Conservation (phyloP, 495 filamentous ascomycete genomes). For the Chlorociboria aeruginascens region DNA sequence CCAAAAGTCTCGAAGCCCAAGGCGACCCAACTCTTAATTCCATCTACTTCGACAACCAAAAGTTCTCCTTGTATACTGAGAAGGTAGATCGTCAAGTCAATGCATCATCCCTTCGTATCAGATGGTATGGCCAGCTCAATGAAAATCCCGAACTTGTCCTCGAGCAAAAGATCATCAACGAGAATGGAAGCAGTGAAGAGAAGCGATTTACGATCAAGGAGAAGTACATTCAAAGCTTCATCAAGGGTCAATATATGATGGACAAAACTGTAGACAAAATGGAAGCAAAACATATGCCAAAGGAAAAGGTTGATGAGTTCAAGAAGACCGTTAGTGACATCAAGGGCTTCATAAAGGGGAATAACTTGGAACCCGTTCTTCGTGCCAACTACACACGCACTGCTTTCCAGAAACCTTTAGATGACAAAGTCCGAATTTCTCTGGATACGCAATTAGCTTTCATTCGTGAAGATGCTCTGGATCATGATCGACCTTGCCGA, state of each 20-base stretch:
- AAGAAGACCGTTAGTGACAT: slow-evolving; percentile 63
- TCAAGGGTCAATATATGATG: slow-evolving; percentile 79
- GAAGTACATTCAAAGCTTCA: slow-evolving; percentile 84
- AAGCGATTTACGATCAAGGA: slow-evolving; percentile 76
- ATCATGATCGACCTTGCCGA: slow-evolving; percentile 73
- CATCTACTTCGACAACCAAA: slow-evolving; percentile 84
- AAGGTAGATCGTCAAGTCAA: slow-evolving; percentile 71
- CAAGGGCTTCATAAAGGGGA: slow-evolving; percentile 65
- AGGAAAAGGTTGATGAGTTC: slow-evolving; percentile 54
- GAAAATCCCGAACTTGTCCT: slow-evolving; percentile 66
- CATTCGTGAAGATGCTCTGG: slow-evolving; percentile 84
- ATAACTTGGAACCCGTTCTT: slow-evolving; percentile 71
- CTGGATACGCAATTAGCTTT: slow-evolving; percentile 88
- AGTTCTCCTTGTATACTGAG: slow-evolving; percentile 72
- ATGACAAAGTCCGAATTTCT: slow-evolving; percentile 80
- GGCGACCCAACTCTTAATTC: slow-evolving; percentile 87
- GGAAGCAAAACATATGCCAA: slow-evolving; percentile 48
- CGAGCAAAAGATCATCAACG: slow-evolving; percentile 78
- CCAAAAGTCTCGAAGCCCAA: slow-evolving; percentile 65
- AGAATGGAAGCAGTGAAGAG: slow-evolving; percentile 63
- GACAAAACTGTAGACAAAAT: slow-evolving; percentile 83
- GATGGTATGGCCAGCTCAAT: slow-evolving; percentile 83
- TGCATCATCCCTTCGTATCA: slow-evolving; percentile 70
- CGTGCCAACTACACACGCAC: slow-evolving; percentile 90
- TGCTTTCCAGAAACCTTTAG: slow-evolving; percentile 91